Base-by-base conservation (phyloP, 2,329 filamentous ascomycete species). In the Ascochyta fabae region DNA sequence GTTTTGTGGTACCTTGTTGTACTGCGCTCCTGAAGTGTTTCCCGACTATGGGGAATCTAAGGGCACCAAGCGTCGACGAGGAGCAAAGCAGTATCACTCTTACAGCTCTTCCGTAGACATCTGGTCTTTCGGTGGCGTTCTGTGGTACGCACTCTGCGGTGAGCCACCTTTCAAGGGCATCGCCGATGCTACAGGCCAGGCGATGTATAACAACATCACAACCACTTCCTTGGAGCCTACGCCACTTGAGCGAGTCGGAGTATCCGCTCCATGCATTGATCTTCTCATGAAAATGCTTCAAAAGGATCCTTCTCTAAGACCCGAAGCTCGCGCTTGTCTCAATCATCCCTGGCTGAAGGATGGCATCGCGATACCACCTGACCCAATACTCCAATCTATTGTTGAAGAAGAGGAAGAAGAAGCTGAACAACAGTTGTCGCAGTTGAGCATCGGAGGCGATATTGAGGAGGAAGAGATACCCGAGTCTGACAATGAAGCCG, bases 11-110 rank as follows among this genome's bases (percentile, higher is more conserved):
- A 99, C 95, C 0, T 80, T 99, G 26, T 80, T 99, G 3, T 99
- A 98, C 76, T 98, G 95, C 73, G 95, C 95, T 0, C 95, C 95
- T 0, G 95, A 99, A 70, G 94, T 99, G 2, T 99, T 98, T 69
- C 92, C 90, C 45, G 89, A 96, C 66, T 88, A 90, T 65, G 87
- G 85, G n/a, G 83, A 87, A 56, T 81, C 87, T 34, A 83, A 79
- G 80, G 66, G 86, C n/a, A 84, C 84, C 53, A 88, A 87, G 64
- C 83, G 86, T 66, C 83, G 86, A 22, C 85, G 88, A 35, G 70
- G 80, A 34, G 78, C 80, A 36, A 71, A 70, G 33, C 68, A 70
- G 15, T 82, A 69, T 77, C 80, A 77, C 68, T 87, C 91, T 22
- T 99, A 99, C 74, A 91, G 88, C 69, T 91, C 96, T 59, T 91